These are phyloP conservation scores for Emericellopsis atlantica DNA, from an alignment of 2,329 filamentous ascomycete species.

Conservation along the genomic window DNA sequence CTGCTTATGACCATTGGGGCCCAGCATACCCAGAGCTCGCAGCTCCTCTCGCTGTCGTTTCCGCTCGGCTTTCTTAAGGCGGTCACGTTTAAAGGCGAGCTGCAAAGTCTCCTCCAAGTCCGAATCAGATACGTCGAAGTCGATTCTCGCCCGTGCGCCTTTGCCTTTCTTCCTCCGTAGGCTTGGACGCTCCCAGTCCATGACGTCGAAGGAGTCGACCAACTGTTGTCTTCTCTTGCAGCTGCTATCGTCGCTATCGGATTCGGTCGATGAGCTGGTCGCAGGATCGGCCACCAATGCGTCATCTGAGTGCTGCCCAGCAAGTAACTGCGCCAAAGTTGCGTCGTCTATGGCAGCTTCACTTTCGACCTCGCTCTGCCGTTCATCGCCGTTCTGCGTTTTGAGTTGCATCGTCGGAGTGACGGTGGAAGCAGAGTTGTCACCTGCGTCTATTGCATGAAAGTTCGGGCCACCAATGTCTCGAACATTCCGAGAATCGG, in stretches of 20 bases:
- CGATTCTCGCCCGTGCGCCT: constrained; percentile 40
- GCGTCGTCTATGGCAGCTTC: constrained; percentile 11
- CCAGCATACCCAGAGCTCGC: constrained; percentile 52
- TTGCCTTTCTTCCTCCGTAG: constrained; percentile 55
- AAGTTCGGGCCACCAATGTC: constrained; percentile 10
- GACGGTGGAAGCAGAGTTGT: too few species aligned
- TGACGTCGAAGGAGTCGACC: constrained; percentile 62
- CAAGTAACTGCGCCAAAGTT: constrained; percentile 11
- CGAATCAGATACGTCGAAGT: constrained; percentile 46
- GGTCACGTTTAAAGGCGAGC: constrained; percentile 52
- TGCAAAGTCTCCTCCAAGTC: constrained; percentile 52
- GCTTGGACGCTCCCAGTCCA: constrained; percentile 67
- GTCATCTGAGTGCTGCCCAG: constrained; percentile 6
- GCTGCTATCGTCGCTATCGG: constrained; percentile 22
- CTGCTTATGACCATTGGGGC: constrained; percentile 36
- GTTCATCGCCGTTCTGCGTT: background rate
- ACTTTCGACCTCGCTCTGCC: background rate
- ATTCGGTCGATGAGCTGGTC: background rate
- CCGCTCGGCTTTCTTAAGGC: constrained; percentile 55
- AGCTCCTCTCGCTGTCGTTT: constrained; percentile 60
- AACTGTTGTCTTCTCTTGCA: constrained; percentile 18
- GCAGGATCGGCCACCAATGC: constrained; percentile 6
- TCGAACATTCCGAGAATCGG: constrained; percentile 37
- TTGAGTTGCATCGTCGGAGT: background rate
- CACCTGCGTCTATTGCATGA: background rate